Evolutionary conservation across 352 stramenopile genomes (phyloP), one percentile per base, ranked within the genome.

Genomic region (Phytophthora syringae): DNA sequence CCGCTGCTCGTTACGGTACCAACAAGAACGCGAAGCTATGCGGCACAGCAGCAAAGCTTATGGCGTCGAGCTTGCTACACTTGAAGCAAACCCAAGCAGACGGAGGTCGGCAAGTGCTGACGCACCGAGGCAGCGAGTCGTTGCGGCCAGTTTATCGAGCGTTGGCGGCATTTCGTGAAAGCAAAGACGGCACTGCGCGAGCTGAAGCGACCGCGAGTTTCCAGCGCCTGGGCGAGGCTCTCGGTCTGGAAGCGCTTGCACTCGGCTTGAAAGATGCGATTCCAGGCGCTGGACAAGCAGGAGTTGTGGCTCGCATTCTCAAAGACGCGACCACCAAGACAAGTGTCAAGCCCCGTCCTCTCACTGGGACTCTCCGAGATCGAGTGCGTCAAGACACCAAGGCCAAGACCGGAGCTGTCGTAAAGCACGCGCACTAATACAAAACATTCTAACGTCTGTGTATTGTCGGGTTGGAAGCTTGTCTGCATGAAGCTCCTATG

Each of bases 21-120:
- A 91, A 64, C 66, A 92, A 91, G 67, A 91, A 80, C 54, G 67
- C 54, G 28, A 88, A 89, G 13, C 30, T 93, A 13, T 84, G 82
- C 16, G 78, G 68, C 5, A 65, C 71, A 9, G 82, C 82, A 13
- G 82, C 82, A 20, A 60, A 55, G 25, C 43, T 87, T 39, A 79
- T 89, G 18, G 70, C 79, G 0, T 55, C 59, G 9, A 76, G 63
- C 56, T 55, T 89, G 11, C 10, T 53, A 40, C 67, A 49, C 1
- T 55, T 87, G 16, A 50, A 72, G 13, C 61, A 67, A 25, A 64
- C 60, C 7, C 44, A 67, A 10, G 28, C 39, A 32, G 50, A 63
- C 15, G 27, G 43, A 11, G 32, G 70, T 10, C 43, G 18, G 1
- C 42, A 53, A 9, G 16, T 27, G 0, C 18, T 68, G 9, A 1